Evolutionary conservation across 768 basidiomycete genomes (phyloP), one percentile per base, ranked within the genome.

Genomic region (Kwoniella sp.): DNA sequence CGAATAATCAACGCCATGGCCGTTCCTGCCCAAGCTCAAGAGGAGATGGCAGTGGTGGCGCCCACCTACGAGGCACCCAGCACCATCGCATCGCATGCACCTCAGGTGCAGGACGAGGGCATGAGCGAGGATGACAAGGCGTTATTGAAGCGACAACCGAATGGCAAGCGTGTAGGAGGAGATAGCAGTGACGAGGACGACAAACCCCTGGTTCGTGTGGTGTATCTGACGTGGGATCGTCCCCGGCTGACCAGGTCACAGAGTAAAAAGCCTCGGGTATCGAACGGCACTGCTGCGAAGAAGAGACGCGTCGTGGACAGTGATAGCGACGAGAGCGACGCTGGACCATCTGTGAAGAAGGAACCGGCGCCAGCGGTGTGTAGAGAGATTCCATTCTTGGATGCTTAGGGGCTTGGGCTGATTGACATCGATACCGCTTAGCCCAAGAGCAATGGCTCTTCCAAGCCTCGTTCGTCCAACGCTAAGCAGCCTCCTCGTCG

Each of bases 1-100:
- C 39, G 7, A 11, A 43, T 12, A n/a, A 37, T 22, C 5, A 26
- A 20, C 23, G 46, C 29, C 23, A 55, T 55, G 43, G 36, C 47
- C 17, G 45, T 10, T 17, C n/a, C 45, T 50, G 53, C 52, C 17
- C 42, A 27, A 1, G 49, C 25, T 5, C 4, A 46, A 2, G 57
- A 60, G 29, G 50, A 41, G 0, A 65, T 69, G 67, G 67, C 67
- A 4, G 67, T 69, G 9, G 49, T 42, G 5, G 67, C 67, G 11
- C 67, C 67, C 14, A 62, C 53, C 27, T 10, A 47, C 12, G 41
- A 46, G 31, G 50, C 50, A 3, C 50, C 54, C 12, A 33, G 46
- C 4, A 45, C 32, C n/a, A 14, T 33, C 36, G 54, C 55, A n/a
- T 15, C 60, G n/a, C 64, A 61, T 48, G 57, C 50, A 29, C 63